Percentiles rank a stretch among this genome's conserved stretches.
Evolutionary conservation across 257 asterid genomes (phyloP).

Genomic region (Salvia rosmarinus): DNA sequence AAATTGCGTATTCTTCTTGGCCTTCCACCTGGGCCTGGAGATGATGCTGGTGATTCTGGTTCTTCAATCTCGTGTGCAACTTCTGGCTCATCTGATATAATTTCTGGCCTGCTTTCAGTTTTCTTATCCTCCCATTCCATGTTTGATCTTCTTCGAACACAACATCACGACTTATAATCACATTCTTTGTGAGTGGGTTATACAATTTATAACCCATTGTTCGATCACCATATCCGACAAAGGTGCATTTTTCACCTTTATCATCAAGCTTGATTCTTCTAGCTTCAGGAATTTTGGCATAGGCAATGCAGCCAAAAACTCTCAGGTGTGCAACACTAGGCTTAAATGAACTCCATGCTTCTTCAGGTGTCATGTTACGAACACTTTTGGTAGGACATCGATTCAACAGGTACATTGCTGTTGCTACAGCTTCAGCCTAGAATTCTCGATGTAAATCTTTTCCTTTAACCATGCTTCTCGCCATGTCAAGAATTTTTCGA

Average conservation of each 20-base stretch:
- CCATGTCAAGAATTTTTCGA: too few species aligned
- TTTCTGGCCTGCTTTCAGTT: background rate
- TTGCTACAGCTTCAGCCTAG: background rate
- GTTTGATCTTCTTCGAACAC: background rate
- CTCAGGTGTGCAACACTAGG: too few species aligned
- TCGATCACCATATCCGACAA: background rate
- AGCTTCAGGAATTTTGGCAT: too few species aligned
- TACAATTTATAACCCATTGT: background rate
- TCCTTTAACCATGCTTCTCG: background rate
- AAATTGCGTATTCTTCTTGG: too few species aligned
- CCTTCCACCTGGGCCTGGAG: too few species aligned
- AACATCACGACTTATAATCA: slow-evolving; percentile 4
- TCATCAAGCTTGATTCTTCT: too few species aligned
- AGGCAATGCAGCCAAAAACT: too few species aligned
- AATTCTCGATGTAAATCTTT: background rate
- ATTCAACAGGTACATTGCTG: background rate
- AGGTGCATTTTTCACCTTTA: too few species aligned
- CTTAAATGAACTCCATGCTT: too few species aligned
- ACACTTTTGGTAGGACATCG: too few species aligned
- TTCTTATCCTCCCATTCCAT: background rate
- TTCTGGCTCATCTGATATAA: background rate
- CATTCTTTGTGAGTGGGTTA: background rate
- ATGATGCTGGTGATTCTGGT: background rate
- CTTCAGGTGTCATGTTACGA: too few species aligned
- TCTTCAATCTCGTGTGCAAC: background rate